Evolutionary conservation across 2,329 filamentous ascomycete species (phyloP).

Genomic region (Anthostomella pinea): DNA sequence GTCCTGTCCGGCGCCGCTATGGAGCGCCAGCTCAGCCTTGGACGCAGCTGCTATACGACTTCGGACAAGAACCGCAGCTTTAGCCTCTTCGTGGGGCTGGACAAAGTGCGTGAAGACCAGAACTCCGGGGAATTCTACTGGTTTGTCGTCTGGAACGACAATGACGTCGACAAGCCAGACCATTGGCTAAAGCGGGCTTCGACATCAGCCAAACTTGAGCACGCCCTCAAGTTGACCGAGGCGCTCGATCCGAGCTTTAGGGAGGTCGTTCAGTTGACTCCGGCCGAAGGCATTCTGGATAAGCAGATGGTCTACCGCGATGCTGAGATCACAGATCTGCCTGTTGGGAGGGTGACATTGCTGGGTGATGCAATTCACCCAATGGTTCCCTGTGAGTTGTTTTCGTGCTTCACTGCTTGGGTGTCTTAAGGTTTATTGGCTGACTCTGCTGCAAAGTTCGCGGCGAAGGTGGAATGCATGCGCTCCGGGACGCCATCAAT

Average conservation of each 20-base stretch:
- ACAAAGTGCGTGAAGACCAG: slow-evolving; percentile 15
- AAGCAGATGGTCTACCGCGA: slow-evolving; percentile 14
- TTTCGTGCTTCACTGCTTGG: neutral
- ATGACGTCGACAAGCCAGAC: slow-evolving; percentile 77
- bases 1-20: slow-evolving; percentile 22
- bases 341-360: slow-evolving; percentile 14
- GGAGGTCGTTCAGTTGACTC: slow-evolving; percentile 16
- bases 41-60: slow-evolving; percentile 23
- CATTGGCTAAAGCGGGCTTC: slow-evolving; percentile 67
- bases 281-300: slow-evolving; percentile 7
- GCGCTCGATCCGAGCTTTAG: slow-evolving; percentile 17
- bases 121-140: slow-evolving; percentile 27
- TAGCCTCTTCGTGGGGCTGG: slow-evolving; percentile 22
- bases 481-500: slow-evolving; percentile 48
- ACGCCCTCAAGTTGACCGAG: slow-evolving; percentile 10
- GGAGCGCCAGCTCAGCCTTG: slow-evolving; percentile 25
- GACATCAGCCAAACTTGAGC: slow-evolving; percentile 51
- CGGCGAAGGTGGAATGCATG: slow-evolving; percentile 24
- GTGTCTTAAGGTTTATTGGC: no score
- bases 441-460: slow-evolving; percentile 12
- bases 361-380: slow-evolving; percentile 21
- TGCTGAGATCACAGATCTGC: slow-evolving; percentile 11
- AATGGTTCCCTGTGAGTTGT: slow-evolving; percentile 21
- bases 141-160: slow-evolving; percentile 33
- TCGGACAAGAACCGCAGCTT: slow-evolving; percentile 3